Base-by-base conservation (phyloP, 805 yeast species). In the Ogataea kodamae region DNA sequence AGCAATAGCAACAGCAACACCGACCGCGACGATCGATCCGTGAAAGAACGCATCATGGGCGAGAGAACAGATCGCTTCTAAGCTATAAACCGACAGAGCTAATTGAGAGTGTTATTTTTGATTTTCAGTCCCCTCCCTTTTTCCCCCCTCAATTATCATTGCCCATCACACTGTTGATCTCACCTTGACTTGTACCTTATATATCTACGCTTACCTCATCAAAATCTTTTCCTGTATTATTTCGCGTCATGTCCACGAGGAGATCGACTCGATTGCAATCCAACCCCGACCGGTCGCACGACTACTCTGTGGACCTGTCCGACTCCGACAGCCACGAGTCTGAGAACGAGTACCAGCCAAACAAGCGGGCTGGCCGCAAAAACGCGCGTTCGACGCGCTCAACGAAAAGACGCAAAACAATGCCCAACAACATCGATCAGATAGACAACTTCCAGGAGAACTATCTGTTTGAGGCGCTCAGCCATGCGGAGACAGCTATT, bases 401-500 rank as follows among this genome's bases (percentile, higher is more conserved):
- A 9, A 55, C 55, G 28, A 59, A 49, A 11, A 57, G 49, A 30
- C 56, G 57, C 47, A 46, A 37, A 27, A 40, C 48, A 4, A 31
- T 40, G 12, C 42, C 41, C n/a, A 43, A 41, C 31, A 55, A 64
- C 35, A 54, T 64, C 22, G 66, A 64, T 30, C 57, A 62, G 22
- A 46, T 67, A 20, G 67, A 65, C 9, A 68, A 61, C 14, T 72
- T 70, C 45, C 63, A 63, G 26, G 74, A 72, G 19, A 69, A 72
- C 29, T 62, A 62, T 27, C 33, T 75, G 9, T 75, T 75, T 38
- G 70, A 70, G 37, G 75, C 78, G 0, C 54, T 80, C 27, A 59
- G 68, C 28, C 70, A 67, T 26, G 50, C 74, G 2, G 72, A 69
- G 13, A 50, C 68, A 1, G 70, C 84, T 0, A 53, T 75, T 9